phyloP scores from a whole-genome alignment of 2,329 filamentous ascomycete species.

The Colletotrichum euphorbiae region DNA sequence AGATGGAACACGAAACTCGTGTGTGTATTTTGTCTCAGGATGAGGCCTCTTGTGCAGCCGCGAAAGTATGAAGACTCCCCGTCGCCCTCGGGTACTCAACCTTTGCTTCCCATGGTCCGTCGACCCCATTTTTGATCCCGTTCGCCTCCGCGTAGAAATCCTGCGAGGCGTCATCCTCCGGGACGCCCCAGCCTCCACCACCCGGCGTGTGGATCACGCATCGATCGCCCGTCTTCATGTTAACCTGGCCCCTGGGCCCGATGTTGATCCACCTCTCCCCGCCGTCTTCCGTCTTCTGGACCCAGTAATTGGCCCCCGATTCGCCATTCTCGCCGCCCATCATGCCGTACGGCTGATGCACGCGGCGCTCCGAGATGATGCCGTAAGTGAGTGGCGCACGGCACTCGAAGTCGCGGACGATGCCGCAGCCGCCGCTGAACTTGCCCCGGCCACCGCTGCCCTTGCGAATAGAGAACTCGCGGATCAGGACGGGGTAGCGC shows the following conservation, averaged over 20 bases:
- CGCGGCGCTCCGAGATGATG: constrained; percentile 76
- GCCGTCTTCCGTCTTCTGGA: constrained; percentile 47
- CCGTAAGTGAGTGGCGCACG: constrained; percentile 75
- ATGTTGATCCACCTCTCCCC: constrained; percentile 60
- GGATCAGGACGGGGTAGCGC: constrained; percentile 78
- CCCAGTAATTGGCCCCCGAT: constrained; percentile 78
- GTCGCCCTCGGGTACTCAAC: not conserved
- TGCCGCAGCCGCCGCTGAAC: constrained; percentile 74
- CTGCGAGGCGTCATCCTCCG: not conserved
- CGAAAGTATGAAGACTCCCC: not conserved
- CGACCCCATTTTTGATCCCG: not conserved
- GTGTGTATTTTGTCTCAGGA: not conserved
- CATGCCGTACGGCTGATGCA: constrained; percentile 78
- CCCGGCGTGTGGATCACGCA: constrained; percentile 72
- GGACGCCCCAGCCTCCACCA: constrained; percentile 68
- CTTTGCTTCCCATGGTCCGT: not conserved
- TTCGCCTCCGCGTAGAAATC: not conserved
- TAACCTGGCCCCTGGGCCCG: constrained; percentile 69
- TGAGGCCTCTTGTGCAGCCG: not conserved
- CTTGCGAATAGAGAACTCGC: constrained; percentile 73
- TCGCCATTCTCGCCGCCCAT: constrained; percentile 75
- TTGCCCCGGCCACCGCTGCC: constrained; percentile 73
- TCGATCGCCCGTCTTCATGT: constrained; percentile 68
- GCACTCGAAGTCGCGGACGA: constrained; percentile 78
- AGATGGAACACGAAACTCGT: no score